Percentiles rank a stretch among this genome's conserved stretches.
phyloP scores from a whole-genome alignment of 2,329 filamentous ascomycete species.

The Aspergillus sp. region DNA sequence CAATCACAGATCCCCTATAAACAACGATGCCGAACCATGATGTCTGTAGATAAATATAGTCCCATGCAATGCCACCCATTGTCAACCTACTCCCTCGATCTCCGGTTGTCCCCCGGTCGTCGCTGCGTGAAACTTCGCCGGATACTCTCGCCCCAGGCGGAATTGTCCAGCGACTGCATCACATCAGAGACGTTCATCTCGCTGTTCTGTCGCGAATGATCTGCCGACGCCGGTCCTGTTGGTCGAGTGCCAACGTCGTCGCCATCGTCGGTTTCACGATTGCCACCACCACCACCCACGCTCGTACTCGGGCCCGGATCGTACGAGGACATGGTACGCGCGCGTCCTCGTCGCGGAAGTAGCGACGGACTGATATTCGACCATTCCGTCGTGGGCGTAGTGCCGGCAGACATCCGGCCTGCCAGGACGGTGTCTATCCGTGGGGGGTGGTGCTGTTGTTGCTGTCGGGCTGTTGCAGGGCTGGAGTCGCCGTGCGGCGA shows the following conservation, averaged over 20 bases:
- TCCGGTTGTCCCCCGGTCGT: conserved; percentile 25
- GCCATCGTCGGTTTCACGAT: conserved; percentile 2
- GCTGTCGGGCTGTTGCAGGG: conserved; percentile 10
- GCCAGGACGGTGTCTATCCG: conserved; percentile 37
- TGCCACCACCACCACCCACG: too few relatives aligned
- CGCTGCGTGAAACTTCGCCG: conserved; percentile 71
- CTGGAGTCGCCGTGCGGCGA: conserved; percentile 24
- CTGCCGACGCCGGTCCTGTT: conserved; percentile 8
- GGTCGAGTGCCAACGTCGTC: background rate
- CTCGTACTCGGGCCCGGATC: conserved; percentile 14
- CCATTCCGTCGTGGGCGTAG: conserved; percentile 36
- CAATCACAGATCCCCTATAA: background rate
- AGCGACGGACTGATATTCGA: conserved; percentile 47
- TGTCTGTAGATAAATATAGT: too few relatives aligned
- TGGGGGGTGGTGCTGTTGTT: conserved; percentile 35
- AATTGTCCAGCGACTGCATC: conserved; percentile 77
- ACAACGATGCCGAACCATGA: too few relatives aligned
- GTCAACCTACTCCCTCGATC: background rate
- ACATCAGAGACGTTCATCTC: conserved; percentile 67
- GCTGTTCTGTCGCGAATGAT: conserved; percentile 55
- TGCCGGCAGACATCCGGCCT: conserved; percentile 27
- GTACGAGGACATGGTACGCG: conserved; percentile 21
- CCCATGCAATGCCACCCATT: background rate
- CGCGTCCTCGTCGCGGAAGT: conserved; percentile 23
- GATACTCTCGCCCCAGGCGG: conserved; percentile 89